Evolutionary conservation across 805 yeast genomes (phyloP), one percentile per base, ranked within the genome.

Genomic region (Schizosaccharomyces octosporus): DNA sequence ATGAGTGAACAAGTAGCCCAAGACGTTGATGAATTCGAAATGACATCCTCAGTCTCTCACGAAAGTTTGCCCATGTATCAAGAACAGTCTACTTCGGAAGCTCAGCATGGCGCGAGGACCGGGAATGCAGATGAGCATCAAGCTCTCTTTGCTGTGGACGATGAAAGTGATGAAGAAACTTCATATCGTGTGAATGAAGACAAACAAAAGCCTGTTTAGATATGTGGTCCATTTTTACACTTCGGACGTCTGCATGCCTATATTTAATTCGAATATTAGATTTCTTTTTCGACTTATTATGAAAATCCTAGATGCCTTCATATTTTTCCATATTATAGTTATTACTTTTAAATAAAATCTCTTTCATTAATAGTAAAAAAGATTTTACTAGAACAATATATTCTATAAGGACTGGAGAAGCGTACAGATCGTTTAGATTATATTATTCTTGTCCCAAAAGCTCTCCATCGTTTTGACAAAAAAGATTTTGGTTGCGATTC

Each of bases 1-100:
- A 89, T 89, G 64, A 86, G 96, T 1, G 87, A 87, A 61, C 97
- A 93, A 73, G 76, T 93, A 57, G 71, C 78, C 15, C 93, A 95
- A 65, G 84, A 85, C 7, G 93, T 83, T 63, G 82, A 79, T 13
- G 88, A 80, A 68, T 81, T 81, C 66, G 84, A 81, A 66, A 72
- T 81, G 60, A 84, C 81, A 17, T 61, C 64, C 55, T 42, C 60
- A n/a, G n/a, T 39, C 15, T 39, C 48, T 13, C 21, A 57, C 31
- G 39, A 27, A 32, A 36, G 43, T 31, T 36, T 41, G 42, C 60
- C 43, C 36, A 39, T 32, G 48, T 27, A 55, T 29, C 59, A 55
- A 21, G 59, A 29, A 19, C 41, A 27, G 27, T 15, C 36, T 15
- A 19, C 4, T n/a, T 55, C 41, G 7, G 29, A 19, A 55, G 59